phyloP scores from a whole-genome alignment of 2,329 filamentous ascomycete species.

The Neopestalotiopsis sp. region DNA sequence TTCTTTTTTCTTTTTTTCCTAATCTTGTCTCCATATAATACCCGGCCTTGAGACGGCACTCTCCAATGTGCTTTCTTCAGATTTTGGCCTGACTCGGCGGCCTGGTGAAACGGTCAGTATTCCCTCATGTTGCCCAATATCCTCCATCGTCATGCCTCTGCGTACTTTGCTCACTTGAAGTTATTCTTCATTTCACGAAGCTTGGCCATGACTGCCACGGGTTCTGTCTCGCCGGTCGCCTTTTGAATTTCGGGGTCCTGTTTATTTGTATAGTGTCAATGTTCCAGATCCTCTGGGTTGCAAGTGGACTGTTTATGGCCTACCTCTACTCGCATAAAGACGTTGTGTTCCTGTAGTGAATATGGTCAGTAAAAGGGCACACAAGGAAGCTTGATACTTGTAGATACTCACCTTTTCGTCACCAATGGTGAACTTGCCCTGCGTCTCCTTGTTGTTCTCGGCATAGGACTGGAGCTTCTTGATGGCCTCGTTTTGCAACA shows the following conservation, averaged over 20 bases:
- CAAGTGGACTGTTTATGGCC: conserved; percentile 35
- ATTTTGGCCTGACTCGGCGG: conserved; percentile 20
- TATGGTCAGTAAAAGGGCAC: background rate
- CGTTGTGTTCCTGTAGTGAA: conserved; percentile 77
- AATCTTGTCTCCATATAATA: too few relatives aligned
- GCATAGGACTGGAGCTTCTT: conserved; percentile 80
- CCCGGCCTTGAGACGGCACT: background rate
- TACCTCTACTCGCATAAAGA: conserved; percentile 90
- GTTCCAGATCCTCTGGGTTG: conserved; percentile 8
- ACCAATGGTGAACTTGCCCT: conserved; percentile 94
- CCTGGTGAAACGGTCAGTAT: background rate
- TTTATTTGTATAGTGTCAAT: conserved; percentile 14
- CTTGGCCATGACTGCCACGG: conserved; percentile 83
- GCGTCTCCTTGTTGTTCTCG: conserved; percentile 82
- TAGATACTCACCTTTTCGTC: conserved; percentile 80
- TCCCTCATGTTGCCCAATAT: too few relatives aligned
- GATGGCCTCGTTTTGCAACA: conserved; percentile 76
- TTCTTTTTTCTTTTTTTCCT: too few relatives aligned
- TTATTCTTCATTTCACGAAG: conserved; percentile 91
- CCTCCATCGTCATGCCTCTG: background rate
- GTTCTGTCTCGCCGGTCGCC: conserved; percentile 79
- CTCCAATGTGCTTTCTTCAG: background rate
- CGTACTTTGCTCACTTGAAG: conserved; percentile 60
- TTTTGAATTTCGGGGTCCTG: conserved; percentile 85
- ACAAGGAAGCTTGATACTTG: background rate